Conservation (phyloP, 305 asterid genomes). For the Rubia balearica region DNA sequence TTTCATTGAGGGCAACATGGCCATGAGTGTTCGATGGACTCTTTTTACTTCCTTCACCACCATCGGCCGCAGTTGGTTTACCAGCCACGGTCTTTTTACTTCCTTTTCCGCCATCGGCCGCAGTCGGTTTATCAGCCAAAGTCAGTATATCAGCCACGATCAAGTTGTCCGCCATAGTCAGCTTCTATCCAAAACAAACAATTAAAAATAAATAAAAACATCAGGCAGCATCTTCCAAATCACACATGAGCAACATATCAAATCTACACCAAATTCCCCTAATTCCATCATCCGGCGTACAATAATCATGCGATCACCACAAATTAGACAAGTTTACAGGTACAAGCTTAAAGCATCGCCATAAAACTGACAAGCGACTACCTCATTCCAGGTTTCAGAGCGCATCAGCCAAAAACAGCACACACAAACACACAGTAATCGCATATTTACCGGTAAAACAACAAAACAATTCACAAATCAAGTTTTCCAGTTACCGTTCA, state of each 20-base stretch:
- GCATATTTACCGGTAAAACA: neutral
- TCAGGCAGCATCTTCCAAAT: neutral
- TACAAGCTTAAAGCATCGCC: neutral
- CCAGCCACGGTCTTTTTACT: slow-evolving; percentile 11
- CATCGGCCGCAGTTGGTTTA: slow-evolving; percentile 39
- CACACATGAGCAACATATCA: neutral
- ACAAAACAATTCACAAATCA: neutral
- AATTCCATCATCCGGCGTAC: neutral
- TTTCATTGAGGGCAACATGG: slow-evolving; percentile 51
- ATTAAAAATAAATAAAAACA: neutral
- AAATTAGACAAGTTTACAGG: no score
- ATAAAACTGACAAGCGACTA: neutral
- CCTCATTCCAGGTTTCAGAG: neutral
- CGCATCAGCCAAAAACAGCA: neutral
- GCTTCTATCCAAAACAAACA: slow-evolving; percentile 5
- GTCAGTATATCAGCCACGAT: neutral
- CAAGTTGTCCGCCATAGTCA: neutral
- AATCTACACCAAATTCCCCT: neutral
- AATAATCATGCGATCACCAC: neutral
- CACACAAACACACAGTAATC: neutral
- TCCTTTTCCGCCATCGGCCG: slow-evolving; percentile 34
- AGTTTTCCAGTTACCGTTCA: neutral
- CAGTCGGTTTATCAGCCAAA: slow-evolving; percentile 18
- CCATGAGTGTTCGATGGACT: slow-evolving; percentile 26
- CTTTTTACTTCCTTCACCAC: slow-evolving; percentile 24